phyloP scores from a whole-genome alignment of 441 rosid genomes.

The Heliophila coronopifolia region DNA sequence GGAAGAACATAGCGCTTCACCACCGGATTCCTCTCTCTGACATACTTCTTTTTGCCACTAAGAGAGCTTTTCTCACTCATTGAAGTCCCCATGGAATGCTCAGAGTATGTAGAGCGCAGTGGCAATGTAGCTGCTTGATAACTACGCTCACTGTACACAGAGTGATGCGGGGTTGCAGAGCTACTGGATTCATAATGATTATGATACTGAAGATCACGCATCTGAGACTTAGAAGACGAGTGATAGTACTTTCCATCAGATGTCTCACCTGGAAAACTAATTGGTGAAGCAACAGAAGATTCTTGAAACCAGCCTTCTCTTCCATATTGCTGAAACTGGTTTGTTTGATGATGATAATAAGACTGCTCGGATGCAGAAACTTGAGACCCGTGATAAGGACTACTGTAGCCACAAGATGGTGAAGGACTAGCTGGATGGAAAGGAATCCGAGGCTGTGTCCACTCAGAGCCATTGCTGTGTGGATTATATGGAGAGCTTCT shows the following conservation, averaged over 20 bases:
- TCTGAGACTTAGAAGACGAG: constrained; percentile 36
- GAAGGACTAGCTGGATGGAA: constrained; percentile 32
- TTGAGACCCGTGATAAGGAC: constrained; percentile 37
- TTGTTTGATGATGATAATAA: constrained; percentile 46
- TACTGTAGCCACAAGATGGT: constrained; percentile 35
- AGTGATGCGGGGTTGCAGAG: constrained; percentile 47
- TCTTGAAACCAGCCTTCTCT: constrained; percentile 34
- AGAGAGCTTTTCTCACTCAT: constrained; percentile 36
- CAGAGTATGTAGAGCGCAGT: constrained; percentile 34
- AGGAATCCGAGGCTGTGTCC: constrained; percentile 35
- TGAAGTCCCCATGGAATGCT: constrained; percentile 21
- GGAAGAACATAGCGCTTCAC: constrained; percentile 59
- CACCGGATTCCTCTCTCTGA: constrained; percentile 37
- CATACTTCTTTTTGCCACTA: constrained; percentile 28
- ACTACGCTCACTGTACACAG: constrained; percentile 31
- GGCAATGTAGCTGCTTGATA: constrained; percentile 40
- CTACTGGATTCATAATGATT: constrained; percentile 29
- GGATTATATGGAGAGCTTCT: constrained; percentile 29
- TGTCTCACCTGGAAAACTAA: constrained; percentile 42
- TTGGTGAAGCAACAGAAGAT: constrained; percentile 26
- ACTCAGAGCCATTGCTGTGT: constrained; percentile 30
- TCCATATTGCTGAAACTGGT: constrained; percentile 31
- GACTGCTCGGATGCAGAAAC: constrained; percentile 47
- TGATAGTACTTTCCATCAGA: constrained; percentile 34
- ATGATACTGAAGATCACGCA: constrained; percentile 27